These are phyloP conservation scores for Pestalotiopsis sp. DNA, from an alignment of 2,329 filamentous ascomycete species.

Conservation along the genomic window DNA sequence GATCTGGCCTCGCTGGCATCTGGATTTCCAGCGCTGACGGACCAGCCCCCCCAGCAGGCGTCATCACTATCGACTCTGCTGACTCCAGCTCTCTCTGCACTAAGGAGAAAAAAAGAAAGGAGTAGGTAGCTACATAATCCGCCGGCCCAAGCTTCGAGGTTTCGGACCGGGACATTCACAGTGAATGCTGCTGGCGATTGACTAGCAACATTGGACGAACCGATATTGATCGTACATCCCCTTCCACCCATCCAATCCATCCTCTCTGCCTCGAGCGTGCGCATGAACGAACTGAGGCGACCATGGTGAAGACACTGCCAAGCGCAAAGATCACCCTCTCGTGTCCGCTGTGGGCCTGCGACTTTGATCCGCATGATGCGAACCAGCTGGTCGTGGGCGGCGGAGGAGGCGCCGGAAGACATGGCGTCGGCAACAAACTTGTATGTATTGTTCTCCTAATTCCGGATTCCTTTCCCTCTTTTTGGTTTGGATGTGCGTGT, in stretches of 20 bases:
- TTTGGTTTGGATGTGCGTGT: slow-evolving; percentile 10
- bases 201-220: not conserved
- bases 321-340: slow-evolving; percentile 68
- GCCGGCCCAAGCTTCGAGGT: not conserved
- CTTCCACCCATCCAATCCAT: not conserved
- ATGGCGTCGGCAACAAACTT: slow-evolving; percentile 86
- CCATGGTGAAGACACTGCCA: slow-evolving; percentile 38
- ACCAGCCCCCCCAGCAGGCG: not conserved
- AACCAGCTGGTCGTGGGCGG: slow-evolving; percentile 80
- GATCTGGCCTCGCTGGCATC: not conserved
- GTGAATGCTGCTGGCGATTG: not conserved
- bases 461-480: not conserved
- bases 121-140: not conserved
- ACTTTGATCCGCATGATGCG: slow-evolving; percentile 82
- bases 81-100: not conserved
- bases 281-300: not conserved
- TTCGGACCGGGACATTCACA: not conserved
- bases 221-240: not conserved
- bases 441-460: slow-evolving; percentile 47
- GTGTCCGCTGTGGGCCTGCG: slow-evolving; percentile 85
- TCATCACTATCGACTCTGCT: not conserved
- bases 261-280: not conserved
- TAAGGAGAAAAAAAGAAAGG: not conserved
- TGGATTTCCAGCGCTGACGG: not conserved
- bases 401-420: slow-evolving; percentile 81